Evolutionary conservation across 345 rosid genomes (phyloP), one percentile per base, ranked within the genome.

Genomic region (Camelina neglecta): DNA sequence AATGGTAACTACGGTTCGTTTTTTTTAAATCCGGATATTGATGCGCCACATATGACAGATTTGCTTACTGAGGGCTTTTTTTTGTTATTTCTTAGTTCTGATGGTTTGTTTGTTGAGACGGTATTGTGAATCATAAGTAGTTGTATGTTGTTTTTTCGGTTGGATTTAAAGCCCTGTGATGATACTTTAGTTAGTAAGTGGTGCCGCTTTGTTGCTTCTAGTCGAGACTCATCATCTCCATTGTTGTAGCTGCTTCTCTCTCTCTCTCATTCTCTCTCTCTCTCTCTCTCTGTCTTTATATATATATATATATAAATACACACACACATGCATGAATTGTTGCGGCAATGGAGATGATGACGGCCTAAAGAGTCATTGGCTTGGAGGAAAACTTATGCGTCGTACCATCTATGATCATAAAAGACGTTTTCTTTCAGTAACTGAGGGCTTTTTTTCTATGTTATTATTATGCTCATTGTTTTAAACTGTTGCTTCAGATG

Each of bases 151-250:
- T 62, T 18, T 8, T 10, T 29, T 4, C 16, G 2, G 8, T 8
- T 15, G 3, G 54, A 23, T 11, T 6, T 9, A 0, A 20, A 31
- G 74, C 76, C 69, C 81, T 42, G 63, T 82, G 81, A 76, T 79
- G 79, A 54, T 71, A n/a, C 36, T 54, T 4, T 47, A 13, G 11
- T 8, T 10, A 9, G 7, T 29, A 58, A 64, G 72, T 74, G 23
- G 73, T 60, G 67, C 59, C 59, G 49, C 48, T 65, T 67, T 38
- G 50, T 69, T 75, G 1, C 18, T 66, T 66, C 47, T 49, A 45
- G 58, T 70, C 3, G 38, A 58, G 45, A 24, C 60, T 63, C 57
- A 11, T 75, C 60, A 47, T 74, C 72, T 68, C 33, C 65, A 11
- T 26, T 48, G 69, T 47, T 67, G 31, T 54, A 8, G 2, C 33